Conservation (phyloP, 2,329 filamentous ascomycete species). For the Sporothrix brunneoviolacea region DNA sequence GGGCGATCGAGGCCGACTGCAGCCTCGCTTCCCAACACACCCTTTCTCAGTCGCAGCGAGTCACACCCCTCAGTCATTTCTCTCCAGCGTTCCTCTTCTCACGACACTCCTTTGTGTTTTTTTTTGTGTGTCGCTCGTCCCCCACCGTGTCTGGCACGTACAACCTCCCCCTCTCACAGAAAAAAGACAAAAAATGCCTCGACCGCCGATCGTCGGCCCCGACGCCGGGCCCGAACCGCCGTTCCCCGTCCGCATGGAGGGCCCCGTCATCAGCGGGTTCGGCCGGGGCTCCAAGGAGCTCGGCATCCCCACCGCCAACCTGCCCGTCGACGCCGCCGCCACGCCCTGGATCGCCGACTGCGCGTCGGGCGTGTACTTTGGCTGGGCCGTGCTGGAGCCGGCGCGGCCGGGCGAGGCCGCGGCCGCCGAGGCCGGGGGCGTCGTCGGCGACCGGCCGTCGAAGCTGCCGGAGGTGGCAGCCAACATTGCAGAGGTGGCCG, state of each 20-base stretch:
- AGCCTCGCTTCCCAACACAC: too few species aligned
- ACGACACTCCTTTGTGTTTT: too few species aligned
- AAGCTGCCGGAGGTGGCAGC: neutral
- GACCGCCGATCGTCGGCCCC: conserved; percentile 66
- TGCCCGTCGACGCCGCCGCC: conserved; percentile 61
- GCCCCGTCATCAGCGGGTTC: conserved; percentile 86
- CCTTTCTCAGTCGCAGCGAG: too few species aligned
- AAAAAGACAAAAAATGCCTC: too few species aligned
- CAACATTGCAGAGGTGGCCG: conserved; percentile 35
- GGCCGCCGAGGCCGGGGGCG: conserved; percentile 14
- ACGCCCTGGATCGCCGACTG: conserved; percentile 56
- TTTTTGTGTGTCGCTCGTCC: too few species aligned
- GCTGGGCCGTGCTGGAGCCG: conserved; percentile 71
- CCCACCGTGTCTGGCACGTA: too few species aligned
- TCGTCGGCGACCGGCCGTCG: conserved; percentile 36
- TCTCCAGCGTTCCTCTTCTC: too few species aligned
- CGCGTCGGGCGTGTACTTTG: conserved; percentile 84
- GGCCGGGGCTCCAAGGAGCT: conserved; percentile 93
- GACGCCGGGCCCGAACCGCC: conserved; percentile 67
- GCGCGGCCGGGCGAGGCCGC: conserved; percentile 41
- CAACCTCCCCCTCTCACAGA: too few species aligned
- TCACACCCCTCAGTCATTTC: too few species aligned
- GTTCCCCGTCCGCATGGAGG: conserved; percentile 77
- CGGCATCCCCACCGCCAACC: conserved; percentile 93
- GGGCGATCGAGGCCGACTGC: too few species aligned